These are phyloP conservation scores for Fusarium equiseti DNA, from an alignment of 2,329 filamentous ascomycete species.

Conservation along the genomic window DNA sequence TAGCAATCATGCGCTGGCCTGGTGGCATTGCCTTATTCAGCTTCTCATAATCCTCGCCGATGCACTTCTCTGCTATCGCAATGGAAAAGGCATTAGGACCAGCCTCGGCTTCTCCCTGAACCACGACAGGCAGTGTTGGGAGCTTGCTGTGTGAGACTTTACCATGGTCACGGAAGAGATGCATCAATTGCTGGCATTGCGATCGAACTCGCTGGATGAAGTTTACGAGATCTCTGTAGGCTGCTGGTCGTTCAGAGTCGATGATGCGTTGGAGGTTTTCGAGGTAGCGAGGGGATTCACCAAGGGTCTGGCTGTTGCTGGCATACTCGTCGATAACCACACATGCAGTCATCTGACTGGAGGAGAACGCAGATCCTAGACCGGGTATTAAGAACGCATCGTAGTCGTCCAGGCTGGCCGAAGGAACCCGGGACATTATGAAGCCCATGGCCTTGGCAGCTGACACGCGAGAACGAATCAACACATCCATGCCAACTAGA, in stretches of 20 bases:
- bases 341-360: conserved; percentile 85
- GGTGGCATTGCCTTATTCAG: conserved; percentile 91
- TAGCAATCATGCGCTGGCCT: conserved; percentile 86
- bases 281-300: conserved; percentile 65
- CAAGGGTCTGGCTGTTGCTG: conserved; percentile 63
- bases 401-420: conserved; percentile 70
- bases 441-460: conserved; percentile 88
- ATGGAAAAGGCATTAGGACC: conserved; percentile 94
- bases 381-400: conserved; percentile 74
- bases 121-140: conserved; percentile 86
- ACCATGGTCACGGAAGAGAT: conserved; percentile 91
- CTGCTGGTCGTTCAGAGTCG: conserved; percentile 81
- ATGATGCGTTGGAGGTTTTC: conserved; percentile 78
- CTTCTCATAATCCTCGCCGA: conserved; percentile 86
- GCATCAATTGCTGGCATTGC: conserved; percentile 90
- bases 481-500: conserved; percentile 87
- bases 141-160: conserved; percentile 81
- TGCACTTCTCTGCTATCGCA: conserved; percentile 86
- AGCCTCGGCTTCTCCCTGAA: conserved; percentile 92
- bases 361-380: conserved; percentile 80
- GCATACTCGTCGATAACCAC: conserved; percentile 92
- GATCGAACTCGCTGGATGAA: conserved; percentile 90
- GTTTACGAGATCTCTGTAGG: conserved; percentile 91
- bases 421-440: conserved; percentile 82
- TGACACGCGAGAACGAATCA: conserved; percentile 90